phyloP scores from a whole-genome alignment of 2,329 filamentous ascomycete genomes.

The Claviceps maximensis region DNA sequence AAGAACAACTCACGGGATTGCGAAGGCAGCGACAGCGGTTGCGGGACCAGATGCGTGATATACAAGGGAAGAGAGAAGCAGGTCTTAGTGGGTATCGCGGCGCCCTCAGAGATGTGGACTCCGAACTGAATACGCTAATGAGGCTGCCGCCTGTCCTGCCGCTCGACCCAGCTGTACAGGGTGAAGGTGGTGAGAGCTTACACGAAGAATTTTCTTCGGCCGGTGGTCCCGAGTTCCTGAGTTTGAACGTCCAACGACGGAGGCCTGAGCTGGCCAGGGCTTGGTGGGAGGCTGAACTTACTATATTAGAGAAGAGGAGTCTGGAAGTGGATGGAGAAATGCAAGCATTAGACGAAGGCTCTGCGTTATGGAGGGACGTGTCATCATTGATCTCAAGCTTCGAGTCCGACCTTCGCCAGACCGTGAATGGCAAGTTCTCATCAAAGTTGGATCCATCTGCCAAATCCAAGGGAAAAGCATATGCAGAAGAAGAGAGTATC shows the following conservation, averaged over 20 bases:
- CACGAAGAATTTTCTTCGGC: slow-evolving; percentile 15
- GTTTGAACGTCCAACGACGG: slow-evolving; percentile 48
- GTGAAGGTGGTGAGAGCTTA: slow-evolving; percentile 6
- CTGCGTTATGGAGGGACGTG: slow-evolving; percentile 50
- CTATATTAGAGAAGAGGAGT: slow-evolving; percentile 40
- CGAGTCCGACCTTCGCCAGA: slow-evolving; percentile 46
- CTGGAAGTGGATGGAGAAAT: slow-evolving; percentile 46
- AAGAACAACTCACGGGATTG: slow-evolving; percentile 49
- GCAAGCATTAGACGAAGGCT: slow-evolving; percentile 53
- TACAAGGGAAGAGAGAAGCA: slow-evolving; percentile 53
- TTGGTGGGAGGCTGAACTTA: slow-evolving; percentile 55
- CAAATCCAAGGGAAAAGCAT: slow-evolving; percentile 19
- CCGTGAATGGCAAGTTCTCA: slow-evolving; percentile 29
- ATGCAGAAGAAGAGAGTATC: slow-evolving; percentile 25
- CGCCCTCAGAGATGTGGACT: slow-evolving; percentile 52
- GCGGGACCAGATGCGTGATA: slow-evolving; percentile 45
- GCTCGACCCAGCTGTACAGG: slow-evolving; percentile 33
- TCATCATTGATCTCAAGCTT: slow-evolving; percentile 48
- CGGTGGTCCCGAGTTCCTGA: slow-evolving; percentile 40
- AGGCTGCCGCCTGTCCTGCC: slow-evolving; percentile 41
- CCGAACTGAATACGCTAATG: slow-evolving; percentile 46
- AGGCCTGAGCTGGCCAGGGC: slow-evolving; percentile 58
- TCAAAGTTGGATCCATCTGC: slow-evolving; percentile 7
- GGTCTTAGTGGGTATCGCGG: slow-evolving; percentile 59
- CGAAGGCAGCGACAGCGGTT: slow-evolving; percentile 47